Base-by-base conservation (phyloP, 2,329 filamentous ascomycete species). In the Diaporthe sp. region DNA sequence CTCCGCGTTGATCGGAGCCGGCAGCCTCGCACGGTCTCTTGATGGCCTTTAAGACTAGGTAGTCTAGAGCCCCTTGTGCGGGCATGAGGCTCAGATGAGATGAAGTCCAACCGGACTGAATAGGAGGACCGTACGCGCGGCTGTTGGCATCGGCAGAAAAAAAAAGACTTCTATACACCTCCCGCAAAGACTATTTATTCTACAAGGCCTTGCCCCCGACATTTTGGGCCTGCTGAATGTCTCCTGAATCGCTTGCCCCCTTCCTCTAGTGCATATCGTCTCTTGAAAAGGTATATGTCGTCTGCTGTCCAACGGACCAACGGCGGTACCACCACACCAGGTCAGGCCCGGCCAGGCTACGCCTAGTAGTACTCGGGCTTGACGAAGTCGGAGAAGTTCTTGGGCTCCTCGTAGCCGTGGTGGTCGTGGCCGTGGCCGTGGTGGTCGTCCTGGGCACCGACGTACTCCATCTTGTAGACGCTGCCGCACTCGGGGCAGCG, bases 401-500 rank as follows among this genome's bases (percentile, higher is more conserved):
- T 98, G 84, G 95, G 95, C 87, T 97, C 95, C 85, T 93, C 91
- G 84, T 91, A 89, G 83, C 91, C 91, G 82, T 92, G 89, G 83
- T 89, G 85, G 83, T 89, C 83, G 84, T 86, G 81, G 77, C 80
- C 79, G 80, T 87, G 83, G 74, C 80, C 86, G 84, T 94, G 90
- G 74, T 76, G 72, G 33, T 47, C 57, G 57, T 97, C 94, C 83
- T 92, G 85, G 69, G 95, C 92, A 77, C 97, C 97, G 79, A 98
- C 87, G 86, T 98, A 99, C 84, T 98, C 93, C 94, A 98, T 97
- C 93, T 98, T 97, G 90, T 97, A 96, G 80, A 97, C 95, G 85
- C 92, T 95, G 80, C 97, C 97, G 87, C 97, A 99, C 90, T 99
- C 97, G 82, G 92, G 92, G 92, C 97, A 99, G 85, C 97, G 95